These are phyloP conservation scores for Panus rudis DNA, from an alignment of 768 basidiomycete genomes.

Conservation along the genomic window DNA sequence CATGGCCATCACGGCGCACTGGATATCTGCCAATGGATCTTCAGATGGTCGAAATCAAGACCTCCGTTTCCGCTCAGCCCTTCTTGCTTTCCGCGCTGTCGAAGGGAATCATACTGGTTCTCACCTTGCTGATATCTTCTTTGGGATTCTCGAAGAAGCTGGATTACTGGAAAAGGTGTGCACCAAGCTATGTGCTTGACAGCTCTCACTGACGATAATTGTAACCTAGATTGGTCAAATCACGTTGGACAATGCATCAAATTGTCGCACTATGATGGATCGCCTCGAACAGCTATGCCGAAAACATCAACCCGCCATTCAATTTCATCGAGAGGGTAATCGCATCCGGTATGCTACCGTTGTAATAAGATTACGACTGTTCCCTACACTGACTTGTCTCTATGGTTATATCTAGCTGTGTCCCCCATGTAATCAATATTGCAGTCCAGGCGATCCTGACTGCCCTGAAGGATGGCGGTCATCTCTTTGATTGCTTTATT, in stretches of 20 bases:
- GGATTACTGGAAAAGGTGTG: constrained; percentile 18
- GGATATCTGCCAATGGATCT: constrained; percentile 17
- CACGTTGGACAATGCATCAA: constrained; percentile 24
- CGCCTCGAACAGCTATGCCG: constrained; percentile 7
- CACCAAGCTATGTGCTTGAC: constrained; percentile 10
- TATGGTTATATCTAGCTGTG: constrained; percentile 8
- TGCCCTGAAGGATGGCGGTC: constrained; percentile 1
- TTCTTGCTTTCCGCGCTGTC: constrained; percentile 30
- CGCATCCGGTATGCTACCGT: constrained; percentile 11
- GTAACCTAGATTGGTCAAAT: constrained; percentile 31
- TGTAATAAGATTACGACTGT: too few species aligned
- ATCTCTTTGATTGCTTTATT: too few species aligned
- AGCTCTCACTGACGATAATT: constrained; percentile 19
- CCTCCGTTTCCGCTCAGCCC: constrained; percentile 21
- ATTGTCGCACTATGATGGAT: constrained; percentile 18
- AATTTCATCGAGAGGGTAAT: constrained; percentile 14
- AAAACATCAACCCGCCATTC: constrained; percentile 5
- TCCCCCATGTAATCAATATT: constrained; percentile 13
- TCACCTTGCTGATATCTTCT: constrained; percentile 29
- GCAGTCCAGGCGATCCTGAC: not conserved
- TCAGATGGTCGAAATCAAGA: not conserved
- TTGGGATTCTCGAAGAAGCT: constrained; percentile 17
- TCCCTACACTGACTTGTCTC: not conserved
- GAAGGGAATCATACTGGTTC: constrained; percentile 32
- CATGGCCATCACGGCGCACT: constrained; percentile 39